These are phyloP conservation scores for Trichoderma breve DNA, from an alignment of 2,329 filamentous ascomycete species.

Conservation along the genomic window DNA sequence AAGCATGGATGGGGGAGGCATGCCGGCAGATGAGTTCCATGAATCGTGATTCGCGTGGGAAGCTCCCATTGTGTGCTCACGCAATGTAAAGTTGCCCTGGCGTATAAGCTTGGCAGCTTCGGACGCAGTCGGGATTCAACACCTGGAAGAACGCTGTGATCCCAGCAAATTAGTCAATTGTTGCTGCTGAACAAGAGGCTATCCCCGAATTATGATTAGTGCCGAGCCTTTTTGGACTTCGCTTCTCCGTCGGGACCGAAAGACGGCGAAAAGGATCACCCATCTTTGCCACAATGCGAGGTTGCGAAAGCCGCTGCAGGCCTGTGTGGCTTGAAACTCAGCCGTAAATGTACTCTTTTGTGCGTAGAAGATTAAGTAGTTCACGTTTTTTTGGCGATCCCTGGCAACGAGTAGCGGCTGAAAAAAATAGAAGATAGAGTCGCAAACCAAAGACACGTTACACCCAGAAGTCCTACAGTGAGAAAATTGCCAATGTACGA, in stretches of 20 bases:
- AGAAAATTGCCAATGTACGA: background rate
- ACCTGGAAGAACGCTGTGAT: background rate
- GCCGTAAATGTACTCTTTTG: background rate
- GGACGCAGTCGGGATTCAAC: background rate
- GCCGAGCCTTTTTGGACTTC: background rate
- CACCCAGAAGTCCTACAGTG: background rate
- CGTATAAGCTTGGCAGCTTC: background rate
- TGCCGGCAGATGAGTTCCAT: constrained; percentile 7
- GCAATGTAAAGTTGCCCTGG: background rate
- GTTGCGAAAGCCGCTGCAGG: background rate
- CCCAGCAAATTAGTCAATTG: background rate
- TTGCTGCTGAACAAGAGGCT: background rate
- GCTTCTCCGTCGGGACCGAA: constrained; percentile 6
- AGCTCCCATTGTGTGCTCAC: background rate
- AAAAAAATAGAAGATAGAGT: background rate
- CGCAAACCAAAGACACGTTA: constrained; percentile 2
- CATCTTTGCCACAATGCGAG: background rate
- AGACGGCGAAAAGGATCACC: background rate
- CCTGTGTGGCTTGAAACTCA: background rate
- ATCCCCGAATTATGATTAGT: background rate
- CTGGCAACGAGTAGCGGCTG: background rate
- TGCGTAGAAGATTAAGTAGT: background rate
- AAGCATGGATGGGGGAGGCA: constrained; percentile 1
- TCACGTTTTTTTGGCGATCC: background rate
- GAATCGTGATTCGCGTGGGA: background rate